These are phyloP conservation scores for Suhomyces terraborum DNA, from an alignment of 1,139 yeast genomes.

Conservation along the genomic window DNA sequence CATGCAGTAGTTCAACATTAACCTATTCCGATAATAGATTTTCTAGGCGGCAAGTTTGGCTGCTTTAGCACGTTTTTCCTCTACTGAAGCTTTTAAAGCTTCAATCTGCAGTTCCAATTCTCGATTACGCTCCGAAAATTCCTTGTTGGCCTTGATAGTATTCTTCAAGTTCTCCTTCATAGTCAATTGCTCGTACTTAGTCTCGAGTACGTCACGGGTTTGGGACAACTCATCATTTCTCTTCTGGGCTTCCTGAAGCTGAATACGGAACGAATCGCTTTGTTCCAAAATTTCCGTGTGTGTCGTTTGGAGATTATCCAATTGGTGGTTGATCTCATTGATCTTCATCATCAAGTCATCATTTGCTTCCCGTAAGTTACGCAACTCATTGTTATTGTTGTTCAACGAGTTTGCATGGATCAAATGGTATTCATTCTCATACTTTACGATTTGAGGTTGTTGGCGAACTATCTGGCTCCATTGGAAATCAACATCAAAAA, in stretches of 20 bases:
- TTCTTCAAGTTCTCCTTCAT: conserved; percentile 50
- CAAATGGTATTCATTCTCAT: conserved; percentile 48
- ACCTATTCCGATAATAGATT: too few relatives aligned
- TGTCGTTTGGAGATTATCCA: conserved; percentile 36
- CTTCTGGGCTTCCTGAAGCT: conserved; percentile 28
- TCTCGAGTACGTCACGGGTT: conserved; percentile 26
- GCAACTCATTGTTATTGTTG: conserved; percentile 42
- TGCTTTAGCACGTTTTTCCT: conserved; percentile 18
- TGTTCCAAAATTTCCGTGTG: conserved; percentile 45
- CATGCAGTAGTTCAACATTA: too few relatives aligned
- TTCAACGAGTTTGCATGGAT: conserved; percentile 44
- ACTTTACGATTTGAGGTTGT: conserved; percentile 32
- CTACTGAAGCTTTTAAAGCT: conserved; percentile 21
- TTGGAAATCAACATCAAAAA: conserved; percentile 22
- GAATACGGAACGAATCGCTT: conserved; percentile 31
- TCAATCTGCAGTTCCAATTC: conserved; percentile 41
- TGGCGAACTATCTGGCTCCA: conserved; percentile 23
- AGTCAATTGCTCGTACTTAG: conserved; percentile 39
- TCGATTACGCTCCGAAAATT: conserved; percentile 39
- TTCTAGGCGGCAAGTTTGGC: conserved; percentile 11
- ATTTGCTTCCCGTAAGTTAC: conserved; percentile 41
- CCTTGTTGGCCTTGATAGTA: conserved; percentile 49
- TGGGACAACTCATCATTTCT: conserved; percentile 24
- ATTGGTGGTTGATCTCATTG: conserved; percentile 31
- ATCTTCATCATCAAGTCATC: conserved; percentile 37